Evolutionary conservation across 805 yeast genomes (phyloP).

Genomic region (Cyberlindnera mycetangii): DNA sequence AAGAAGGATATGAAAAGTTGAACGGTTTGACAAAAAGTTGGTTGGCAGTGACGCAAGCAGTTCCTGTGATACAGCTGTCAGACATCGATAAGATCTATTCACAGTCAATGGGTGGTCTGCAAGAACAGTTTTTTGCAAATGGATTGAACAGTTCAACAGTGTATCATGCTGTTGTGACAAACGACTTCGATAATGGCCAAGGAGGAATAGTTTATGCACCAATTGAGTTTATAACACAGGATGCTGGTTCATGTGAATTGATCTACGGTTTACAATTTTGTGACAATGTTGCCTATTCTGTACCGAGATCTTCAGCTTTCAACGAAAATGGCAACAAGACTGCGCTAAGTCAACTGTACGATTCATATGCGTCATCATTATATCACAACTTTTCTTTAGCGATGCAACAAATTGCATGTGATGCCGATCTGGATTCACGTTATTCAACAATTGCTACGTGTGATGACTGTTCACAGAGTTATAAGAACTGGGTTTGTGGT

Average conservation of each 20-base stretch:
- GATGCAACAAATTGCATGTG: slow-evolving; percentile 73
- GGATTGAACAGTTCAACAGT: slow-evolving; percentile 58
- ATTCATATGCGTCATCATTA: slow-evolving; percentile 51
- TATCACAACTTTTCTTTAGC: slow-evolving; percentile 73
- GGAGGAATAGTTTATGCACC: slow-evolving; percentile 67
- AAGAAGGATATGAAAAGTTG: slow-evolving; percentile 1
- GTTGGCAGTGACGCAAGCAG: slow-evolving; percentile 12
- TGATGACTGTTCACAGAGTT: slow-evolving; percentile 64
- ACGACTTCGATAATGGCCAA: slow-evolving; percentile 38
- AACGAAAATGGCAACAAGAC: slow-evolving; percentile 30
- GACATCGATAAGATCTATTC: slow-evolving; percentile 6
- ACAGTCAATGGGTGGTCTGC: slow-evolving; percentile 30
- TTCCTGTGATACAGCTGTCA: slow-evolving; percentile 1
- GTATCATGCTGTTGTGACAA: slow-evolving; percentile 64
- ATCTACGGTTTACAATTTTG: slow-evolving; percentile 78
- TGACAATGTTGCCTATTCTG: slow-evolving; percentile 79
- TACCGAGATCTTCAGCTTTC: slow-evolving; percentile 51
- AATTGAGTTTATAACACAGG: slow-evolving; percentile 55
- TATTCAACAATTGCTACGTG: slow-evolving; percentile 78
- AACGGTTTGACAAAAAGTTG: slow-evolving; percentile 12
- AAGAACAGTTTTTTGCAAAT: slow-evolving; percentile 59
- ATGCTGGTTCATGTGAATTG: slow-evolving; percentile 60
- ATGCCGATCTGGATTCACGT: slow-evolving; percentile 57
- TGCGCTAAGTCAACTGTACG: slow-evolving; percentile 51
- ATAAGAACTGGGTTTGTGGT: slow-evolving; percentile 86